These are phyloP conservation scores for Nitzschia inconspicua DNA, from an alignment of 108 stramenopile species.

Conservation along the genomic window DNA sequence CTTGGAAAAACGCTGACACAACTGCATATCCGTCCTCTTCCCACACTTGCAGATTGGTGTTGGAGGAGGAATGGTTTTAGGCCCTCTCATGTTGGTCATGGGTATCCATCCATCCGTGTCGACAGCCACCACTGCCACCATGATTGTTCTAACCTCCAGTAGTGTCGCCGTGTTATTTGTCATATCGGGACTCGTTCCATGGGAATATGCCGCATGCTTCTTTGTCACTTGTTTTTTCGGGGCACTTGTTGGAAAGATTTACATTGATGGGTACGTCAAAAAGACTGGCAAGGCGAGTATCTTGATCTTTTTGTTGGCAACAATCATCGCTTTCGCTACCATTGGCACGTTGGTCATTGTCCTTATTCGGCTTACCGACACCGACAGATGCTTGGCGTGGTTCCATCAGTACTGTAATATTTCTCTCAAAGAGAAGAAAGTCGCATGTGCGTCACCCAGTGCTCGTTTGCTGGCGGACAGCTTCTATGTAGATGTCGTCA, in stretches of 20 bases:
- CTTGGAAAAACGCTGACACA: too few relatives aligned
- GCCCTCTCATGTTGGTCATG: conserved; percentile 71
- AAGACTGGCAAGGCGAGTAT: conserved; percentile 51
- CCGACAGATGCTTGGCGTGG: conserved; percentile 56
- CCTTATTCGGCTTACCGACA: conserved; percentile 31
- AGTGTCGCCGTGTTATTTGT: conserved; percentile 68
- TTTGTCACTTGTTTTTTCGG: conserved; percentile 58
- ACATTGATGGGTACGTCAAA: conserved; percentile 66
- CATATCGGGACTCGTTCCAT: conserved; percentile 58
- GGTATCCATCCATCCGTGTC: conserved; percentile 67
- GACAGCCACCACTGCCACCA: conserved; percentile 64
- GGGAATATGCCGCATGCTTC: conserved; percentile 63
- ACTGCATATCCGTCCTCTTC: too few relatives aligned
- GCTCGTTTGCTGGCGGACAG: too few relatives aligned
- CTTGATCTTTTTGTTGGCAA: conserved; percentile 51
- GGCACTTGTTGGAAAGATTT: conserved; percentile 60
- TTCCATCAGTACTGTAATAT: conserved; percentile 65
- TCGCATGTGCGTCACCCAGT: too few relatives aligned
- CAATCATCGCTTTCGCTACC: conserved; percentile 58
- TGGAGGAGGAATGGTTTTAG: conserved; percentile 78
- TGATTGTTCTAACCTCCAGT: conserved; percentile 72
- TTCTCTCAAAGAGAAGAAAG: too few relatives aligned
- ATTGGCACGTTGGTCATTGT: conserved; percentile 58
- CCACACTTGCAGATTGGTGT: too few relatives aligned
- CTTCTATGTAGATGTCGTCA: too few relatives aligned